phyloP scores from a whole-genome alignment of 1,284 basidiomycete genomes.

The Apiotrichum porosum region DNA sequence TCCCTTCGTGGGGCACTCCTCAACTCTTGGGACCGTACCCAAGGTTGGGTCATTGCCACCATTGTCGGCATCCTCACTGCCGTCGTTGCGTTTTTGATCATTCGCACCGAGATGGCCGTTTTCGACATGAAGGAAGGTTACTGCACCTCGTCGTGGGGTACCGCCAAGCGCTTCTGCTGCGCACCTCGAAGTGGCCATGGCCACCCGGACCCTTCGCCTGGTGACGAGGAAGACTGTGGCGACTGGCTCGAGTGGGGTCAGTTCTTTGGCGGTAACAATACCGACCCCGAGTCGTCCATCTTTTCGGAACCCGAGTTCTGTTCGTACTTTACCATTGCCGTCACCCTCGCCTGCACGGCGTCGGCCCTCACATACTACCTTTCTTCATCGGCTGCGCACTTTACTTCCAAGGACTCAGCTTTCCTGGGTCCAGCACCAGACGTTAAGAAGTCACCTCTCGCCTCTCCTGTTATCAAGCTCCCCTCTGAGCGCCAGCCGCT shows the following conservation, averaged over 20 bases:
- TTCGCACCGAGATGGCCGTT: constrained; percentile 81
- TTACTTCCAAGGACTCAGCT: constrained; percentile 79
- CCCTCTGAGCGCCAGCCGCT: constrained; percentile 24
- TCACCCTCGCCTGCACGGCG: constrained; percentile 66
- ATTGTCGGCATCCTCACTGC: constrained; percentile 64
- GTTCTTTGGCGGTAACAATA: constrained; percentile 25
- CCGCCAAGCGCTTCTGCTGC: constrained; percentile 78
- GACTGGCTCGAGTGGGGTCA: constrained; percentile 73
- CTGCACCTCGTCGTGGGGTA: constrained; percentile 66
- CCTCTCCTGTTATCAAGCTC: constrained; percentile 10
- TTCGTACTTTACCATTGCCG: constrained; percentile 71
- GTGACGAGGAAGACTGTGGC: constrained; percentile 54
- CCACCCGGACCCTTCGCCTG: constrained; percentile 16
- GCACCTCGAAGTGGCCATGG: constrained; percentile 40
- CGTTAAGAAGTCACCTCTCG: constrained; percentile 5
- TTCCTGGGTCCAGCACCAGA: constrained; percentile 54
- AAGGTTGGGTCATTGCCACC: constrained; percentile 89
- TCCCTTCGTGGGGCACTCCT: constrained; percentile 66
- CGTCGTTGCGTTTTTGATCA: constrained; percentile 77
- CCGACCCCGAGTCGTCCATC: constrained; percentile 16
- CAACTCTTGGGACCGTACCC: constrained; percentile 71
- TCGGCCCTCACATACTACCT: constrained; percentile 77
- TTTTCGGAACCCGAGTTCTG: constrained; percentile 56
- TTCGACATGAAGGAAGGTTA: constrained; percentile 93
- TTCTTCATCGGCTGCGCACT: constrained; percentile 79